These are phyloP conservation scores for Citrus maxima DNA, from an alignment of 345 rosid species.

Conservation along the genomic window DNA sequence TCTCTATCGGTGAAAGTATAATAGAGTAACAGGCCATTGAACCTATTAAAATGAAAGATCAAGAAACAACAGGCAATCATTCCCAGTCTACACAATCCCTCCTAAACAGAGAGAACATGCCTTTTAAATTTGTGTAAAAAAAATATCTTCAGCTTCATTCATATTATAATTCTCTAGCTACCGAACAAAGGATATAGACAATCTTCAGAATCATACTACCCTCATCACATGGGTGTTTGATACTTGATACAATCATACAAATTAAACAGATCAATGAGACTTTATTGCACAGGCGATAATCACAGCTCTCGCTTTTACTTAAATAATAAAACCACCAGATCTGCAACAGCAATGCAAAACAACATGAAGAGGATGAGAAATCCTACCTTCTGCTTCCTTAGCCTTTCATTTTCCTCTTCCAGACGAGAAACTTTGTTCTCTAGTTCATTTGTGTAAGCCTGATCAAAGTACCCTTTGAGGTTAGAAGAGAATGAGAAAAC, in stretches of 20 bases:
- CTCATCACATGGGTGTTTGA: neutral
- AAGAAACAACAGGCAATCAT: neutral
- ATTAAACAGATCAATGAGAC: neutral
- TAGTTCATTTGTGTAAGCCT: constrained; percentile 96
- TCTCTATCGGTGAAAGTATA: neutral
- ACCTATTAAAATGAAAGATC: neutral
- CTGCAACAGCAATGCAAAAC: neutral
- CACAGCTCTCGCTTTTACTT: neutral
- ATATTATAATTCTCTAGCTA: neutral
- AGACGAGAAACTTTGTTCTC: constrained; percentile 87
- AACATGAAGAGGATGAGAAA: neutral
- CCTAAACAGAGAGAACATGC: neutral
- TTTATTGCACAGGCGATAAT: neutral
- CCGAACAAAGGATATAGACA: neutral
- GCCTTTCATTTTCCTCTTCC: constrained; percentile 95
- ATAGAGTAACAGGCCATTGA: neutral
- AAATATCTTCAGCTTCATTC: neutral
- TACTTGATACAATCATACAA: neutral
- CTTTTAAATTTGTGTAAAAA: neutral
- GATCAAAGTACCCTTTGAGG: constrained; percentile 22
- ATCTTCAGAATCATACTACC: neutral
- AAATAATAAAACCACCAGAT: neutral
- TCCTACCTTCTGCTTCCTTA: constrained; percentile 75
- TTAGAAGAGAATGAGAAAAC: constrained; percentile 15
- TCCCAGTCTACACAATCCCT: neutral